These are phyloP conservation scores for Boletus vermiculosoides DNA, from an alignment of 768 basidiomycete genomes.

Conservation along the genomic window DNA sequence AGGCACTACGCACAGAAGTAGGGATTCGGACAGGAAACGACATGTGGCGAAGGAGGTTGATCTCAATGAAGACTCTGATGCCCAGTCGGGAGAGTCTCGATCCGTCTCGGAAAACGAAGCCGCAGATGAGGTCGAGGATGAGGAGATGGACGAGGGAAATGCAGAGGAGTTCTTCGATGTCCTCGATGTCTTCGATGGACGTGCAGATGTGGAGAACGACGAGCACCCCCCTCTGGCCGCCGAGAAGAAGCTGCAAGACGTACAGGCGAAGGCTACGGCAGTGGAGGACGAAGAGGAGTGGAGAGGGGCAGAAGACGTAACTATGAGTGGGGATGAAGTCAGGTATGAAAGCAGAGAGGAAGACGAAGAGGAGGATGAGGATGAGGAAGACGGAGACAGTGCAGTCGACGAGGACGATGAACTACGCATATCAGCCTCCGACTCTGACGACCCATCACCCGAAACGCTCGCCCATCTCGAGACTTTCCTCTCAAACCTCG, in stretches of 20 bases:
- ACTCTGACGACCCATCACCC: slow-evolving; percentile 48
- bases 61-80: slow-evolving; percentile 57
- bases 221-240: slow-evolving; percentile 11
- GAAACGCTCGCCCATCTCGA: slow-evolving; percentile 69
- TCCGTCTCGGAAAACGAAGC: slow-evolving; percentile 28
- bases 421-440: slow-evolving; percentile 46
- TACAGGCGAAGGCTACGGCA: slow-evolving; percentile 56
- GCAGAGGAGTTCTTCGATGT: slow-evolving; percentile 61
- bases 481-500: slow-evolving; percentile 67
- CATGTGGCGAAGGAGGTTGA: slow-evolving; percentile 54
- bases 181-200: slow-evolving; percentile 65
- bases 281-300: slow-evolving; percentile 39
- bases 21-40: slow-evolving; percentile 27
- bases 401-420: slow-evolving; percentile 38
- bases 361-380: slow-evolving; percentile 11
- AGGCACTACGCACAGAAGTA: slow-evolving; percentile 14
- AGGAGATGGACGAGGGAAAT: slow-evolving; percentile 47
- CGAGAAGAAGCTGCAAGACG: neutral
- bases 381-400: slow-evolving; percentile 34
- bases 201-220: slow-evolving; percentile 38
- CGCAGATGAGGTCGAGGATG: slow-evolving; percentile 34
- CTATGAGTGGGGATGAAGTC: slow-evolving; percentile 38
- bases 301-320: slow-evolving; percentile 25
- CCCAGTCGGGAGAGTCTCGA: slow-evolving; percentile 22
- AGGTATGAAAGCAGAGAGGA: slow-evolving; percentile 28